Percentiles rank a stretch among this genome's conserved stretches.
Conservation (phyloP, 805 yeast genomes). For the Lachancea lanzarotensis region DNA sequence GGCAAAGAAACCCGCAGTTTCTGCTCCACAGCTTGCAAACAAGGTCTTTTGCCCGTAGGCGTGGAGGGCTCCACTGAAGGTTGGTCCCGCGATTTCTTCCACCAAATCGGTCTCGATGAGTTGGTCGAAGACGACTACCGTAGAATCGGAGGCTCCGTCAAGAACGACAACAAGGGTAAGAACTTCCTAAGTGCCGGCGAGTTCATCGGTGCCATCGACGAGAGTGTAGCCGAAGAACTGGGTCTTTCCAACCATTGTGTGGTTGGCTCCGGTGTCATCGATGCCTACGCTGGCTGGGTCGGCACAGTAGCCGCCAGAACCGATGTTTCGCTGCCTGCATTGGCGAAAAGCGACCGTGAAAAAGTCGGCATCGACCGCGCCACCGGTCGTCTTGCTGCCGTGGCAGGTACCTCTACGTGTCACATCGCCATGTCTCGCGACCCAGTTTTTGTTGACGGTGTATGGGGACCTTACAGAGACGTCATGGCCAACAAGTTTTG, state of each 20-base stretch:
- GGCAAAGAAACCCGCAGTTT: constrained; percentile 79
- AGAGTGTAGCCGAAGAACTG: constrained; percentile 66
- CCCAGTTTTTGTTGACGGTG: constrained; percentile 88
- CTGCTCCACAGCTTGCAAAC: constrained; percentile 92
- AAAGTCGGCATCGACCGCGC: constrained; percentile 49
- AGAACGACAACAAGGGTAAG: constrained; percentile 47
- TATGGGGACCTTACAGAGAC: constrained; percentile 98
- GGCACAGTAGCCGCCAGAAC: constrained; percentile 95
- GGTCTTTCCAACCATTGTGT: constrained; percentile 75
- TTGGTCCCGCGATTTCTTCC: constrained; percentile 80
- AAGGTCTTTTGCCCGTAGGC: constrained; percentile 89
- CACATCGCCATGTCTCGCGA: constrained; percentile 82
- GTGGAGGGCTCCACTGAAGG: constrained; percentile 82
- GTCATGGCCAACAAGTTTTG: constrained; percentile 85
- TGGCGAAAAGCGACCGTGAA: constrained; percentile 43
- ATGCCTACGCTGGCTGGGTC: constrained; percentile 98
- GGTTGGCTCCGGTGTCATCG: constrained; percentile 95
- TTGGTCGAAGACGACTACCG: constrained; percentile 68
- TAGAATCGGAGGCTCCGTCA: constrained; percentile 78
- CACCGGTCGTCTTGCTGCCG: constrained; percentile 88
- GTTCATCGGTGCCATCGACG: constrained; percentile 65
- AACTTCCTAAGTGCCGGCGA: constrained; percentile 83
- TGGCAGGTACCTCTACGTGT: constrained; percentile 97
- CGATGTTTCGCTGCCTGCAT: constrained; percentile 46
- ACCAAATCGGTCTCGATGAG: constrained; percentile 64